Conservation (phyloP, 2,329 filamentous ascomycete genomes). For the Nemania serpens region DNA sequence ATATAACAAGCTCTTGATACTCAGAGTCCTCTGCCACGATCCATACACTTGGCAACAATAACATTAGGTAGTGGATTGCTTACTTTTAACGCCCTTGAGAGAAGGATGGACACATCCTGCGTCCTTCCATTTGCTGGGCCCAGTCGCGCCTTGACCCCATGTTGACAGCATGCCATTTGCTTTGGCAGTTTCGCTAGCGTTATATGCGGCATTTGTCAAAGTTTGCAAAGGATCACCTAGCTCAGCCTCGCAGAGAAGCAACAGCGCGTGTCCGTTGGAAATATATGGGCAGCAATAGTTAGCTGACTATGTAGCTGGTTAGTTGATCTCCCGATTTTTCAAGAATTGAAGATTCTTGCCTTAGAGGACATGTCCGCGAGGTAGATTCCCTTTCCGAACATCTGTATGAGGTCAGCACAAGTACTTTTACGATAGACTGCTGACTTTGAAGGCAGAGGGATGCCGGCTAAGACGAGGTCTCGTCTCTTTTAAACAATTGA, state of each 20-base stretch:
- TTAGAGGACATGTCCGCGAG: conserved; percentile 85
- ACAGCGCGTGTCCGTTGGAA: conserved; percentile 71
- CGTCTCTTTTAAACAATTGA: neutral
- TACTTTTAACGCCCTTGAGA: conserved; percentile 70
- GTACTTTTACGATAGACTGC: conserved; percentile 40
- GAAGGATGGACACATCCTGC: conserved; percentile 67
- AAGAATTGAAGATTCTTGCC: conserved; percentile 21
- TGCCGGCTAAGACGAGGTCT: neutral
- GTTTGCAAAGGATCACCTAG: conserved; percentile 76
- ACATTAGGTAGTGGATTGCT: conserved; percentile 36
- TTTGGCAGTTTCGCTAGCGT: conserved; percentile 67
- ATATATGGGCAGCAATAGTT: conserved; percentile 70
- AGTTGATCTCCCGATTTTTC: conserved; percentile 2
- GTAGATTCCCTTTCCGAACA: conserved; percentile 92
- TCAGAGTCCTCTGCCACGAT: too few relatives aligned
- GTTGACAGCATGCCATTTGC: conserved; percentile 67
- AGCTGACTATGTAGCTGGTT: conserved; percentile 56
- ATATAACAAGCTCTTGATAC: neutral
- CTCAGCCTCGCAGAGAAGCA: conserved; percentile 84
- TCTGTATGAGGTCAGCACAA: conserved; percentile 50
- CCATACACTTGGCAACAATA: neutral
- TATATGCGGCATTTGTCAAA: conserved; percentile 60
- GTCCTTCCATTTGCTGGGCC: conserved; percentile 76
- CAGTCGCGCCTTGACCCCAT: conserved; percentile 68
- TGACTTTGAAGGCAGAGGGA: neutral